Conservation (phyloP, 345 rosid species). For the Camelina sativa region DNA sequence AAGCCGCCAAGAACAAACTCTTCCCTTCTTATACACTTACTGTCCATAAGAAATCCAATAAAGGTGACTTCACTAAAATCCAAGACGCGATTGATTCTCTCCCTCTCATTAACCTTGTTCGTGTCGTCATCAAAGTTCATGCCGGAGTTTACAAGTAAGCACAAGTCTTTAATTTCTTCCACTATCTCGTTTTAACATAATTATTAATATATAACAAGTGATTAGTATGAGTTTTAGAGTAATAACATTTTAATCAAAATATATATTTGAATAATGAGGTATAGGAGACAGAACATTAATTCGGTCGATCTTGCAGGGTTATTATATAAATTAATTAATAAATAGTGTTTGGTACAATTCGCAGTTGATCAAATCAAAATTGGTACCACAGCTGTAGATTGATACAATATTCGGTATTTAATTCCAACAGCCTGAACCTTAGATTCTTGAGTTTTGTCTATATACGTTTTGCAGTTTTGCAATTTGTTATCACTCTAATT, state of each 20-base stretch:
- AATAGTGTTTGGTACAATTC: slow-evolving; percentile 20
- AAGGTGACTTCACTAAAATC: slow-evolving; percentile 82
- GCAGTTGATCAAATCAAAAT: slow-evolving; percentile 22
- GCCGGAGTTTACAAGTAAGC: slow-evolving; percentile 96
- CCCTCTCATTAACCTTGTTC: slow-evolving; percentile 76
- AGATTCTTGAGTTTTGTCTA: slow-evolving; percentile 37
- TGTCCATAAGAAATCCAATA: slow-evolving; percentile 63
- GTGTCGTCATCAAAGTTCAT: slow-evolving; percentile 92
- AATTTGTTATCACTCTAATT: slow-evolving; percentile 20
- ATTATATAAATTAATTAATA: neutral
- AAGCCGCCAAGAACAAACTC: slow-evolving; percentile 81
- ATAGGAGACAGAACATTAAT: neutral
- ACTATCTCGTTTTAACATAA: neutral
- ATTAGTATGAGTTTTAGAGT: neutral
- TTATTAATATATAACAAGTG: neutral
- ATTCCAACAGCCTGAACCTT: slow-evolving; percentile 30
- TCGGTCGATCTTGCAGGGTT: slow-evolving; percentile 20
- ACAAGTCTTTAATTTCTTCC: neutral
- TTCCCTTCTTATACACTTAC: slow-evolving; percentile 73
- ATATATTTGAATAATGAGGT: neutral
- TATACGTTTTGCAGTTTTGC: slow-evolving; percentile 31
- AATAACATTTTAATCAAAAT: neutral
- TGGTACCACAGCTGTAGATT: slow-evolving; percentile 29
- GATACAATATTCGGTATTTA: neutral
- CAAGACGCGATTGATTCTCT: slow-evolving; percentile 96